A percentile compares a stretch with the other conserved stretches of the same genome.
These are phyloP conservation scores for Avena sativa DNA, from an alignment of 176 grass and related monocot genomes.

Conservation along the genomic window DNA sequence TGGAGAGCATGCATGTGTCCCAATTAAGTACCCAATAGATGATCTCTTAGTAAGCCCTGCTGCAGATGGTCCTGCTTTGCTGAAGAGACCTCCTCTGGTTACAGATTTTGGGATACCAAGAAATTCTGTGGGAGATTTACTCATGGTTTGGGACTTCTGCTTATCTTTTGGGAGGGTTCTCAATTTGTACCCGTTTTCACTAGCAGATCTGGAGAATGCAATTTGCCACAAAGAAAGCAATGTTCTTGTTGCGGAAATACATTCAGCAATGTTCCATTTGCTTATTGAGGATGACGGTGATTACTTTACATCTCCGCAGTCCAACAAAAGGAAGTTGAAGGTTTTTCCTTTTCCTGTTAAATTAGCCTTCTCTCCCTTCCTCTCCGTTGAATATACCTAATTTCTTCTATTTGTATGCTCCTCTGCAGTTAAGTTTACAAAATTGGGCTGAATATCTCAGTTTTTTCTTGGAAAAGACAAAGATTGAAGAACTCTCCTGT, in stretches of 20 bases:
- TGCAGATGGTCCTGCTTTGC: slow-evolving; percentile 56
- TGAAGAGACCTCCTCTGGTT: slow-evolving; percentile 59
- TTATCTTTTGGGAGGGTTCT: slow-evolving; percentile 73
- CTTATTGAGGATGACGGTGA: slow-evolving; percentile 68
- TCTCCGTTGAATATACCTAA: slow-evolving; percentile 40
- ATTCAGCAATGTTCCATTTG: slow-evolving; percentile 69
- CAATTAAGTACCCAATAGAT: slow-evolving; percentile 84
- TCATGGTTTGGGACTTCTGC: slow-evolving; percentile 88
- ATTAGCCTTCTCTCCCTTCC: neutral
- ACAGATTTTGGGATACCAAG: slow-evolving; percentile 63
- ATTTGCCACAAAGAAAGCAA: slow-evolving; percentile 82
- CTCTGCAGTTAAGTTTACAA: slow-evolving; percentile 64
- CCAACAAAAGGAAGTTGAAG: slow-evolving; percentile 70
- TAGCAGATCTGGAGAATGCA: slow-evolving; percentile 90
- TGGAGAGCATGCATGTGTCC: slow-evolving; percentile 33
- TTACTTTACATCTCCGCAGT: slow-evolving; percentile 62
- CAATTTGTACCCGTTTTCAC: slow-evolving; percentile 73
- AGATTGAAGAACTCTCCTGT: slow-evolving; percentile 57
- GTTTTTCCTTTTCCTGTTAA: slow-evolving; percentile 25
- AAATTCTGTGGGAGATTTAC: slow-evolving; percentile 79
- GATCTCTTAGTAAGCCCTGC: slow-evolving; percentile 65
- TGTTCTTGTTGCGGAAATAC: slow-evolving; percentile 76
- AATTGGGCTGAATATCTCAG: slow-evolving; percentile 75
- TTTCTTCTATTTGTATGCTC: slow-evolving; percentile 40
- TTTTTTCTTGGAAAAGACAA: slow-evolving; percentile 69